These are phyloP conservation scores for Abrus precatorius DNA, from an alignment of 306 rosid species.

Conservation along the genomic window DNA sequence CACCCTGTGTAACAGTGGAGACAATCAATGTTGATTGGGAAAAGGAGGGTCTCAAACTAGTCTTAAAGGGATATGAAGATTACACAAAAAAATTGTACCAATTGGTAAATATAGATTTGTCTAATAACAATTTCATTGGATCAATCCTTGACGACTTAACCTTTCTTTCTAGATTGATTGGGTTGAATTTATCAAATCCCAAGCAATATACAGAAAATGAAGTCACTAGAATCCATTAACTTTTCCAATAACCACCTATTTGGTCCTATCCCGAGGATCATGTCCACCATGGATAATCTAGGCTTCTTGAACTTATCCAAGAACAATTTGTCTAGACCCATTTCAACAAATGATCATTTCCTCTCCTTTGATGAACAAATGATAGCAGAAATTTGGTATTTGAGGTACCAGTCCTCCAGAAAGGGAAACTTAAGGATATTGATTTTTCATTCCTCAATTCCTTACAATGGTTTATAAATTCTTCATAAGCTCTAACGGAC, in stretches of 20 bases:
- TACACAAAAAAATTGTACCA: not conserved
- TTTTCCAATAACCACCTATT: slow-evolving; percentile 4
- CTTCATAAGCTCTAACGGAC: too few relatives aligned
- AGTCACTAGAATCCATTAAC: slow-evolving; percentile 12
- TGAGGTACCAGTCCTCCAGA: too few relatives aligned
- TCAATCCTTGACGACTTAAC: not conserved
- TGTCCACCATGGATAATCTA: slow-evolving; percentile 13
- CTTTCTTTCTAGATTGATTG: not conserved
- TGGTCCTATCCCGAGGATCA: slow-evolving; percentile 1
- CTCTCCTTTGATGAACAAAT: not conserved
- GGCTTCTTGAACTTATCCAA: slow-evolving; percentile 5
- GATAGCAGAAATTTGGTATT: too few relatives aligned
- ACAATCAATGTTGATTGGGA: not conserved
- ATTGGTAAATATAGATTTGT: slow-evolving; percentile 17
- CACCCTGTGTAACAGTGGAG: not conserved
- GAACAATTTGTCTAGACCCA: not conserved
- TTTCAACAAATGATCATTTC: not conserved
- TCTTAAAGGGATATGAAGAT: slow-evolving; percentile 17
- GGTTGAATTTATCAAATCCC: slow-evolving; percentile 26
- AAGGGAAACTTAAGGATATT: too few relatives aligned
- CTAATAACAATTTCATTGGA: slow-evolving; percentile 19
- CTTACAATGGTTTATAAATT: too few relatives aligned
- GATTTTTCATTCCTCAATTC: too few relatives aligned
- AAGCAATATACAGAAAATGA: not conserved
- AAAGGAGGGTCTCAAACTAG: not conserved